Percentiles rank a stretch among this genome's conserved stretches.
Evolutionary conservation across 225 moss, liverwort and hornwort genomes (phyloP).

Genomic region (Antitrichia curtipendula): DNA sequence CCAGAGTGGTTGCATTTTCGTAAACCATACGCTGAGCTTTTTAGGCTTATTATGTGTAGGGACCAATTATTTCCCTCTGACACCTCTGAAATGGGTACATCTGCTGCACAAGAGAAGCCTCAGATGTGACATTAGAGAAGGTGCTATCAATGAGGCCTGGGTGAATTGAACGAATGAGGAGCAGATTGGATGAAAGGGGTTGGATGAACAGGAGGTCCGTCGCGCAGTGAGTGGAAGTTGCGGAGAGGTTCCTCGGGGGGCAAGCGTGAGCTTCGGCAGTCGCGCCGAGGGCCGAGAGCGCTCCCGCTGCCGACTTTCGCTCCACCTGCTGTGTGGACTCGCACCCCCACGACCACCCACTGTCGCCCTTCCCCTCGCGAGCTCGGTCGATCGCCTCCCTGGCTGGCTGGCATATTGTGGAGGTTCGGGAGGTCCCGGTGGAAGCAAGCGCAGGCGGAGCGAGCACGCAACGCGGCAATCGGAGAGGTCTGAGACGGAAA

Average conservation of each 20-base stretch:
- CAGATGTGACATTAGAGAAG: not conserved
- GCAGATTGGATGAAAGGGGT: not conserved
- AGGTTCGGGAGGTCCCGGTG: not conserved
- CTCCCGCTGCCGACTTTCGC: slow-evolving; percentile 15
- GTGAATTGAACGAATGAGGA: not conserved
- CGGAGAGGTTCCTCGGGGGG: not conserved
- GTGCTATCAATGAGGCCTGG: not conserved
- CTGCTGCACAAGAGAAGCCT: not conserved
- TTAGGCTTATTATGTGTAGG: not conserved
- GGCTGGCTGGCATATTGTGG: not conserved
- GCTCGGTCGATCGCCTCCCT: not conserved
- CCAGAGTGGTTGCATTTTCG: not conserved
- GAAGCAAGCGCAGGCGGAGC: not conserved
- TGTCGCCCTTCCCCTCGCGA: not conserved
- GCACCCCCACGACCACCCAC: not conserved
- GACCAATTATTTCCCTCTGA: not conserved
- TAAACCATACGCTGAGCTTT: not conserved
- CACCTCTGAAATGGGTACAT: not conserved
- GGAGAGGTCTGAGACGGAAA: not conserved
- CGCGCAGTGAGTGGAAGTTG: not conserved
- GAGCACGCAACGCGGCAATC: not conserved
- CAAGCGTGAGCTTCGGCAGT: not conserved
- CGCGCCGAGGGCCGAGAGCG: slow-evolving; percentile 13
- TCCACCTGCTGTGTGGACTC: not conserved
- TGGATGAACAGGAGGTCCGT: not conserved